Conservation (phyloP, 305 asterid species). For the Plantago rigida region DNA sequence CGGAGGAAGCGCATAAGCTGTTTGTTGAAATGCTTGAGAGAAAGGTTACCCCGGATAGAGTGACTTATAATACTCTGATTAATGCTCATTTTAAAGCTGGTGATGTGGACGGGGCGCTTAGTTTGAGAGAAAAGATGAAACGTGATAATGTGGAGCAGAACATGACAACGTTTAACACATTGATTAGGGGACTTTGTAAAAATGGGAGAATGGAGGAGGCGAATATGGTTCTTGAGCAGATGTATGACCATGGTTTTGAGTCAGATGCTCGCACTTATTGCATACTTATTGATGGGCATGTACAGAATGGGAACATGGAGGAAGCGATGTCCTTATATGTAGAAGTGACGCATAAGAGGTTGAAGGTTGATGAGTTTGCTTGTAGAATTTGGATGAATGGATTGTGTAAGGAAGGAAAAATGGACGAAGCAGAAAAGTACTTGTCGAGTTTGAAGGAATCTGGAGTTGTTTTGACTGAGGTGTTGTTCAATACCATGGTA, state of each 20-base stretch:
- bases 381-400: slow-evolving; percentile 52
- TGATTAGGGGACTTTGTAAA: slow-evolving; percentile 61
- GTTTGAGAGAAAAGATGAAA: slow-evolving; percentile 46
- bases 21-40: slow-evolving; percentile 59
- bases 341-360: slow-evolving; percentile 38
- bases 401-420: slow-evolving; percentile 55
- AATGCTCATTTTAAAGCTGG: slow-evolving; percentile 66
- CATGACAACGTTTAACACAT: slow-evolving; percentile 55
- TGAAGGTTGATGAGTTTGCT: slow-evolving; percentile 46
- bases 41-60: slow-evolving; percentile 39
- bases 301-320: slow-evolving; percentile 42
- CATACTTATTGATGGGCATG: slow-evolving; percentile 52
- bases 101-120: slow-evolving; percentile 45
- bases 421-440: slow-evolving; percentile 49
- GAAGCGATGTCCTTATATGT: slow-evolving; percentile 46
- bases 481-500: slow-evolving; percentile 49
- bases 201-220: slow-evolving; percentile 62
- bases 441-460: slow-evolving; percentile 41
- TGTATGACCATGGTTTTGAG: slow-evolving; percentile 41
- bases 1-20: slow-evolving; percentile 48
- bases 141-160: slow-evolving; percentile 41
- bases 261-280: slow-evolving; percentile 61
- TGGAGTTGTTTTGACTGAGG: slow-evolving; percentile 46
- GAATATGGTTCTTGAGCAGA: slow-evolving; percentile 46
- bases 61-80: slow-evolving; percentile 59